Evolutionary conservation across 2,329 filamentous ascomycete species (phyloP).

Genomic region (Sclerotinia spermophila): DNA sequence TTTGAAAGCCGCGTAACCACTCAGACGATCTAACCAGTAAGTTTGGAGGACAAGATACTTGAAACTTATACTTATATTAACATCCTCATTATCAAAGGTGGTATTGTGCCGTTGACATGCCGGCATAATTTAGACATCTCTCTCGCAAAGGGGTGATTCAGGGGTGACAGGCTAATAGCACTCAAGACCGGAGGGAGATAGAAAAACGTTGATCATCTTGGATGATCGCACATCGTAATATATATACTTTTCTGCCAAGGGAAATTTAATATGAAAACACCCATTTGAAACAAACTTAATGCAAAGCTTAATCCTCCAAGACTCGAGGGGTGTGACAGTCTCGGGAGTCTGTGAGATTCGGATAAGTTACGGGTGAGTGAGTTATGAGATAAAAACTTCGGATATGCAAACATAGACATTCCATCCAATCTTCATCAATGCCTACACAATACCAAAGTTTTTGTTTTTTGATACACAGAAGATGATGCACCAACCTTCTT

Average conservation of each 20-base stretch:
- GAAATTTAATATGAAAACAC: background rate
- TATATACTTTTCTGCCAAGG: background rate
- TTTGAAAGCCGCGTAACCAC: background rate
- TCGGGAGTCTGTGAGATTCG: background rate
- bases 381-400: background rate
- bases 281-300: background rate
- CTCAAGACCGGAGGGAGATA: background rate
- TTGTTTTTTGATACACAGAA: background rate
- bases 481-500: background rate
- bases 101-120: background rate
- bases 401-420: background rate
- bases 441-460: background rate
- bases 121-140: background rate
- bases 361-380: background rate
- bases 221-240: slow-evolving; percentile 2
- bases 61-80: background rate
- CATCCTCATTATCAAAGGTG: background rate
- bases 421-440: background rate
- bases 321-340: background rate
- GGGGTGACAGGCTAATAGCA: background rate
- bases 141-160: background rate
- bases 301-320: background rate
- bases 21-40: background rate
- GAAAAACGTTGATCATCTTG: background rate
- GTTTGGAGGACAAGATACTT: background rate